Percentiles rank a stretch among this genome's conserved stretches.
phyloP scores from a whole-genome alignment of 1,284 basidiomycete species.

The Apiotrichum sp. region DNA sequence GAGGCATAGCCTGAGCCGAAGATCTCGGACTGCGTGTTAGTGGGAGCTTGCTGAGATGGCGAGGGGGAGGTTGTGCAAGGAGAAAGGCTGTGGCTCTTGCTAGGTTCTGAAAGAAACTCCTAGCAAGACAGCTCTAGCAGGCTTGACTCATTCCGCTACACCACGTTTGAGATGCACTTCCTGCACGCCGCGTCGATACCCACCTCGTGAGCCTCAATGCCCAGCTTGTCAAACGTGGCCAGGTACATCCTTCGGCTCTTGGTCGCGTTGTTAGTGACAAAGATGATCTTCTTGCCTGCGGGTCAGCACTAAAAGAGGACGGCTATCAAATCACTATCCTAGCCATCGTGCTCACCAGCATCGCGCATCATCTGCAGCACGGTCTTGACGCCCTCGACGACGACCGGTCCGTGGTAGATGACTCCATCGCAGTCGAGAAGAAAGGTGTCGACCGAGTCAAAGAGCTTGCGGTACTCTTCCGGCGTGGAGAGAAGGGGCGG shows the following conservation, averaged over 20 bases:
- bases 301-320: neutral
- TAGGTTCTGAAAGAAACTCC: too few species aligned
- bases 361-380: slow-evolving; percentile 62
- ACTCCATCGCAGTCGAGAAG: slow-evolving; percentile 98
- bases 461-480: slow-evolving; percentile 37
- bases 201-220: slow-evolving; percentile 77
- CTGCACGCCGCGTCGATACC: slow-evolving; percentile 44
- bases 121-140: too few species aligned
- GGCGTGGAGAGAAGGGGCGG: slow-evolving; percentile 32
- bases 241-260: slow-evolving; percentile 84
- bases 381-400: slow-evolving; percentile 69
- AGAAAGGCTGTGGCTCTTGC: too few species aligned
- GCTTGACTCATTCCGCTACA: too few species aligned
- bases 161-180: too few species aligned
- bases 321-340: too few species aligned
- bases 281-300: slow-evolving; percentile 78
- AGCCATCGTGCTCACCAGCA: slow-evolving; percentile 18
- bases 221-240: slow-evolving; percentile 82
- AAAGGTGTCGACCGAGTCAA: slow-evolving; percentile 83
- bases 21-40: slow-evolving; percentile 68
- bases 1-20: slow-evolving; percentile 92
- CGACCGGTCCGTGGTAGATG: slow-evolving; percentile 77
- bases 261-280: slow-evolving; percentile 98
- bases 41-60: too few species aligned
- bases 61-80: too few species aligned